Evolutionary conservation across 1,284 basidiomycete genomes (phyloP), one percentile per base, ranked within the genome.

Genomic region (Microbotryum silenes-acaulis): DNA sequence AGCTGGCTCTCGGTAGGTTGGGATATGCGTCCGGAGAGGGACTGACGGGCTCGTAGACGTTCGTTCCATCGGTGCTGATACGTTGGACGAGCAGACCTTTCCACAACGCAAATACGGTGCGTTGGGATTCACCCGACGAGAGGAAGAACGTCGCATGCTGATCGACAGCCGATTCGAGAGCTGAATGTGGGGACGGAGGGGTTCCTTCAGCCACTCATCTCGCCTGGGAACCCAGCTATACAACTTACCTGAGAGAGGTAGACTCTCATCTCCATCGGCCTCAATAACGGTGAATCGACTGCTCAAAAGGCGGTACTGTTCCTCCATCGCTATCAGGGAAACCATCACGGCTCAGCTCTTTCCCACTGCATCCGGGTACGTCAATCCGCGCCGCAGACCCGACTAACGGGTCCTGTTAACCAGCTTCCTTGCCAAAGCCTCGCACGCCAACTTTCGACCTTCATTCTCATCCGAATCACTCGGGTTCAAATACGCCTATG

Each of bases 391-490:
- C 7, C 31, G 8, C 9, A 31, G 2, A 31, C 37, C 37, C 14
- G 16, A 42, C 37, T 42, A 14, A 42, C 37, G 85, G 78, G 12
- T 83, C 74, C 47, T 79, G 75, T 73, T 91, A 88, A 92, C 80
- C 56, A 93, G 84, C 61, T 85, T 80, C 56, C 91, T 83, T 5
- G 92, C 92, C 20, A 96, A 78, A 2, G 89, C 87, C 75, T 96
- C 91, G 71, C 91, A 94, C 3, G 91, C 87, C 37, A 51, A 87
- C 86, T 85, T 78, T n/a, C 91, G 81, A 66, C 85, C 83, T 46
- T 82, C 72, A 70, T 91, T 91, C 77, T 96, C 92, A 61, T 85
- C 90, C 71, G 86, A 89, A 73, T 94, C 88, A 9, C 89, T 86
- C 4, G 77, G 72, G 55, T 71, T 66, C 46, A 50, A 18, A 31